Conservation (phyloP, 495 filamentous ascomycete genomes). For the Aspergillus sparsus region DNA sequence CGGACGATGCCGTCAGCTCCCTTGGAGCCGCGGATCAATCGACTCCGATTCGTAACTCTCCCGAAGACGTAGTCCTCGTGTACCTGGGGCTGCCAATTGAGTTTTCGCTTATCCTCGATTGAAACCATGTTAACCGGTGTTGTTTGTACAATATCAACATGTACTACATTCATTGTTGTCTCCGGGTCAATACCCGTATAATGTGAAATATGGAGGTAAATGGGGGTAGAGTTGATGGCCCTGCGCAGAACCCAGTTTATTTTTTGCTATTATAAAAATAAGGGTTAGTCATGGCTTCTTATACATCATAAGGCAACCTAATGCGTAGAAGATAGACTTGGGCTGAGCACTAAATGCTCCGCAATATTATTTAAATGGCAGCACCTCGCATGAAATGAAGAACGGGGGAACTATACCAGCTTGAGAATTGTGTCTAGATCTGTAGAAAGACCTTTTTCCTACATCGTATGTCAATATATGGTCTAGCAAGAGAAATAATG, state of each 20-base stretch:
- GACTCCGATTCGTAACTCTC: background rate
- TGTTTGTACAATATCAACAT: conserved; percentile 3
- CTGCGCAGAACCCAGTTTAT: background rate
- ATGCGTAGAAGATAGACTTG: too few species aligned
- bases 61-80: conserved; percentile 8
- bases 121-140: background rate
- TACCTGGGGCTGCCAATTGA: background rate
- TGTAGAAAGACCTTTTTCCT: background rate
- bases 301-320: too few species aligned
- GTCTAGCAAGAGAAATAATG: background rate
- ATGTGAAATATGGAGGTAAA: conserved; percentile 1
- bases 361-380: too few species aligned
- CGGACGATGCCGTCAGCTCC: background rate
- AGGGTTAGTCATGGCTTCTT: background rate
- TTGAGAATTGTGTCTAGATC: background rate
- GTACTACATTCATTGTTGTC: background rate
- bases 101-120: conserved; percentile 6
- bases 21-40: background rate
- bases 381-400: background rate
- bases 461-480: background rate
- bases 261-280: background rate
- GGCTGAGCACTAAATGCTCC: too few species aligned
- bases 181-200: background rate
- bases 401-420: background rate
- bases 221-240: background rate